Base-by-base conservation (phyloP, 2,329 filamentous ascomycete genomes). In the Colletotrichum spinosum region DNA sequence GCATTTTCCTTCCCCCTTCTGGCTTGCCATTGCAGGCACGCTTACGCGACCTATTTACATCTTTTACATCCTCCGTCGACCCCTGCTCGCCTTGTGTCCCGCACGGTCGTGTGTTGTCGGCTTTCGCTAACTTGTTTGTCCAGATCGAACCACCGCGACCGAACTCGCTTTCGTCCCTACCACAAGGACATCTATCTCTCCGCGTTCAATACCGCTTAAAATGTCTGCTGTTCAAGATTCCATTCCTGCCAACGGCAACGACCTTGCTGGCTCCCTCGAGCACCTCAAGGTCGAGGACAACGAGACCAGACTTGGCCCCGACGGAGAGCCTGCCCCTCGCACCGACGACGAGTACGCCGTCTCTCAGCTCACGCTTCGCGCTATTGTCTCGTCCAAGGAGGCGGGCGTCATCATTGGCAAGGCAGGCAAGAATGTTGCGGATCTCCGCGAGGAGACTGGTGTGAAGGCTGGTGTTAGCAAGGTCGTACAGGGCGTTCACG, bases 361-460 rank as follows among this genome's bases (percentile, higher is more conserved):
- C 78, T 90, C 94, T 56, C 92, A 97, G 80, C 86, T 99, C 74
- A 99, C 96, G 68, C 88, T 99, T 69, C 92, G 96, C 77, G 96
- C 96, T 72, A 97, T 99, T 77, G 96, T 99, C 71, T 97, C 96
- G 39, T 97, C 96, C 78, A 98, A 98, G 84, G 96, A 99, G 82
- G 96, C 96, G 66, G 96, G 96, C 76, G 94, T 99, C 74, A 98
- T 99, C 80, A 99, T 99, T 79, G 96, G 96, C 80, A 99, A 99
- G 83, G 94, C 91, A 63, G 96, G 96, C 76, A 97, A 98, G 86
- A 98, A 99, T 75, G 96, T 99, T 60, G 96, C 96, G 52, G 95
- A 98, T 75, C 87, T 99, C 69, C 91, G 96, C 76, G 95, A 99
- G 74, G 95, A 98, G 83, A 99, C 96, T 70, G 96, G 95, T 66